A percentile compares a stretch with the other conserved stretches of the same genome.
phyloP scores from a whole-genome alignment of 306 rosid genomes.

The Medicago lupulina region DNA sequence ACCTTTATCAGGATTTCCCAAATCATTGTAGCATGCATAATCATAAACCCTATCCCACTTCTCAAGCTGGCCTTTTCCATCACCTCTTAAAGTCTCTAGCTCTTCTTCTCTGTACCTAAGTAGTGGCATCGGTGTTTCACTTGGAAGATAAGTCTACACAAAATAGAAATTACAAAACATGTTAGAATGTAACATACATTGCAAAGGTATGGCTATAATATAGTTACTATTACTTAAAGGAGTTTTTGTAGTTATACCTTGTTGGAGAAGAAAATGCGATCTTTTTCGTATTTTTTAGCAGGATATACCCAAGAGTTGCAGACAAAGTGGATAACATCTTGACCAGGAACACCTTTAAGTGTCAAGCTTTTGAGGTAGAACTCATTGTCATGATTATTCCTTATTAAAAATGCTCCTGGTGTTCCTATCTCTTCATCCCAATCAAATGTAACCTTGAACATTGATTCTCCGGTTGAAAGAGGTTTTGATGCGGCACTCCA shows the following conservation, averaged over 20 bases:
- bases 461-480: conserved; percentile 57
- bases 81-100: conserved; percentile 66
- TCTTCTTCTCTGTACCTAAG: conserved; percentile 69
- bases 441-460: conserved; percentile 61
- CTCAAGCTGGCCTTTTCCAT: conserved; percentile 64
- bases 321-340: conserved; percentile 62
- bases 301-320: conserved; percentile 95
- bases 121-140: conserved; percentile 65
- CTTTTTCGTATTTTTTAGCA: conserved; percentile 56
- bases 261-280: conserved; percentile 81
- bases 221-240: neutral
- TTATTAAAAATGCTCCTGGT: conserved; percentile 76
- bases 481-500: conserved; percentile 56
- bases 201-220: neutral
- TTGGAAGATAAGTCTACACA: conserved; percentile 68
- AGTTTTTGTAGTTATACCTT: conserved; percentile 52
- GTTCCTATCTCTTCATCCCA: conserved; percentile 66
- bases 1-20: conserved; percentile 66
- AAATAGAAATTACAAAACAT: conserved; percentile 15
- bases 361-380: conserved; percentile 69
- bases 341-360: conserved; percentile 72
- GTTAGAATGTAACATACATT: neutral
- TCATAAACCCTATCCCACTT: conserved; percentile 85
- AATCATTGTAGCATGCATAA: conserved; percentile 72
- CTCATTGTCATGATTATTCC: conserved; percentile 70